Evolutionary conservation across 768 basidiomycete species (phyloP), one percentile per base, ranked within the genome.

Genomic region (Sporobolomyces pararoseus): DNA sequence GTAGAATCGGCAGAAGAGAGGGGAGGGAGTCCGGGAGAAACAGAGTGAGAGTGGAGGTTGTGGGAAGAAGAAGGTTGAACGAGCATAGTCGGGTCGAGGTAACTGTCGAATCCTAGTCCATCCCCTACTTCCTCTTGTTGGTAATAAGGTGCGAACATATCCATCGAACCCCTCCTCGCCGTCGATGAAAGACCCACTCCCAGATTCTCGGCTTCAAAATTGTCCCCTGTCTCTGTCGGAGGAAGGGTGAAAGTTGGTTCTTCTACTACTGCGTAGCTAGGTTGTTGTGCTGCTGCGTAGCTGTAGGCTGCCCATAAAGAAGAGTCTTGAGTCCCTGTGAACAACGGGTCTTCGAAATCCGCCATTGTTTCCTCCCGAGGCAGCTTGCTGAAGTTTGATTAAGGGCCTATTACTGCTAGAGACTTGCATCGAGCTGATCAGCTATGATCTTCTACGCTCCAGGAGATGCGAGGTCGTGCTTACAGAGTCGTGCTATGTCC

Each of bases 1-100:
- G 68, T 59, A 23, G 68, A 70, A 16, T 47, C 46, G 32, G 68
- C 57, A 17, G 63, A 63, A 27, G 68, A 70, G 32, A 70, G 63
- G 23, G 50, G 39, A 7, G 68, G 57, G 6, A 70, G 50, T 2
- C 50, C 63, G 23, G 68, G 62, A 1, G 68, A 69, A 7, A 62
- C 55, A 5, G 68, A 44, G n/a, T 61, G 62, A 1, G 39, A 12
- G 42, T 16, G 17, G 42, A 46, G 27, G 58, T 31, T 44, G 57
- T 39, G 9, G 7, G 44, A 29, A 29, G 35, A 10, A n/a, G n/a
- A n/a, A n/a, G n/a, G 68, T 44, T 49, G 61, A 37, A 39, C 47
- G 47, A 25, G 62, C 25, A 54, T 58, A 37, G 59, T 5, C 46
- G 68, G 31, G 27, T 59, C 68, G 49, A 46, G 42, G 47, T 60